Evolutionary conservation across 768 basidiomycete genomes (phyloP), one percentile per base, ranked within the genome.

Genomic region (Fibroporia radiculosa): DNA sequence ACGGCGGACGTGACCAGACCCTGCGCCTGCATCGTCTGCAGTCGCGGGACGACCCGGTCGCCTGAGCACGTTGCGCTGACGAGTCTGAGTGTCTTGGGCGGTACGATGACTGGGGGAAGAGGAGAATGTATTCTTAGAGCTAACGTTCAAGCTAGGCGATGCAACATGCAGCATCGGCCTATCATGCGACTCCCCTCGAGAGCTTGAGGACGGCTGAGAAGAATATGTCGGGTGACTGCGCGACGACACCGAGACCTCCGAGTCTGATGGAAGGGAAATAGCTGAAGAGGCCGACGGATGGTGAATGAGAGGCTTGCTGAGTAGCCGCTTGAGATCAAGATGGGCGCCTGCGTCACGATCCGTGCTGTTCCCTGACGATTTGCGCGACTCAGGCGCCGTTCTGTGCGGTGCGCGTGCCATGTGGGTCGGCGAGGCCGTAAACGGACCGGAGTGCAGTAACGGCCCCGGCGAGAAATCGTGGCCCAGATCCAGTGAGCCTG

Each of bases 251-350:
- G 51, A 48, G n/a, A 42, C 39, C 31, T 62, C 60, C 1, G 58
- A 55, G 48, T 58, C 60, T 14, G 55, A 56, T 25, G 52, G 50
- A 0, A 56, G 33, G 5, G 60, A 59, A 7, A 55, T 42, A 38
- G 50, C 45, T 12, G 58, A 57, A 4, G 58, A 56, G 20, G 50
- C 44, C 8, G 53, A 54, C n/a, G 48, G 45, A 11, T 27, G 45
- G 36, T 56, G 54, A 24, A 33, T 48, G 3, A 58, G 55, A 12
- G 60, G 60, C 49, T 62, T 62, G 51, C 58, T 59, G 36, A 62
- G 50, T 3, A 62, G 54, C 2, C 60, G 51, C 38, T 62, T 62
- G 37, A 62, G 50, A 40, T 62, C 60, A 13, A 62, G 54, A 38
- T 56, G 58, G 3, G 50, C 43, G 40, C 50, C 45, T 6, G 56